A percentile compares a stretch with the other conserved stretches of the same genome.
Evolutionary conservation across 306 rosid genomes (phyloP).

Genomic region (Myrica gale): DNA sequence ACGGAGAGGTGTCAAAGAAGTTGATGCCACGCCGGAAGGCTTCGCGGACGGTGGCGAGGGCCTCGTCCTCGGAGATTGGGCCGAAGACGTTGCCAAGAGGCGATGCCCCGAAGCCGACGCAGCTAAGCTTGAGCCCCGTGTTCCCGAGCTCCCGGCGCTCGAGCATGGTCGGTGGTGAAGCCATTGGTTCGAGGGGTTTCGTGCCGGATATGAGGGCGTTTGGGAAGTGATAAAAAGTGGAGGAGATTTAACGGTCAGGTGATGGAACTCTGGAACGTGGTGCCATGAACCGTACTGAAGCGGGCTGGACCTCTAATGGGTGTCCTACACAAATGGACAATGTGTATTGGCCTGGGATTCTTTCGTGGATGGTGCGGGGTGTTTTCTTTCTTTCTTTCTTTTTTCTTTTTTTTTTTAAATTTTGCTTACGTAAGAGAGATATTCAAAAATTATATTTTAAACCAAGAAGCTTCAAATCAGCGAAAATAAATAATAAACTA

Average conservation of each 20-base stretch:
- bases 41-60: conserved; percentile 64
- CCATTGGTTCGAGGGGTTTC: conserved; percentile 29
- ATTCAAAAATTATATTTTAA: too few relatives aligned
- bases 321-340: too few relatives aligned
- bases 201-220: background rate
- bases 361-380: background rate
- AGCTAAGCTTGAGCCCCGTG: conserved; percentile 80
- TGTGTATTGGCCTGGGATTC: background rate
- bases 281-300: background rate
- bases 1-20: conserved; percentile 97
- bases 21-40: conserved; percentile 82
- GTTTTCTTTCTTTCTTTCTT: too few relatives aligned
- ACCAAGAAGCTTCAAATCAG: too few relatives aligned
- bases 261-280: background rate
- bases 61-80: conserved; percentile 60
- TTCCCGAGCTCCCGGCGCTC: conserved; percentile 69
- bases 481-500: too few relatives aligned
- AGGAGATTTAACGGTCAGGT: background rate
- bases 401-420: too few relatives aligned
- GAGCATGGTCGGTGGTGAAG: conserved; percentile 30
- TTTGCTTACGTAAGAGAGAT: too few relatives aligned
- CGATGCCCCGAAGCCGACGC: conserved; percentile 87
- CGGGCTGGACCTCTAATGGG: background rate
- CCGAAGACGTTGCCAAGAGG: conserved; percentile 94
- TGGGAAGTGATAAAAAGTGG: too few relatives aligned